Conservation (phyloP, 1,284 basidiomycete genomes). For the Microbotryum lychnidis-dioicae region DNA sequence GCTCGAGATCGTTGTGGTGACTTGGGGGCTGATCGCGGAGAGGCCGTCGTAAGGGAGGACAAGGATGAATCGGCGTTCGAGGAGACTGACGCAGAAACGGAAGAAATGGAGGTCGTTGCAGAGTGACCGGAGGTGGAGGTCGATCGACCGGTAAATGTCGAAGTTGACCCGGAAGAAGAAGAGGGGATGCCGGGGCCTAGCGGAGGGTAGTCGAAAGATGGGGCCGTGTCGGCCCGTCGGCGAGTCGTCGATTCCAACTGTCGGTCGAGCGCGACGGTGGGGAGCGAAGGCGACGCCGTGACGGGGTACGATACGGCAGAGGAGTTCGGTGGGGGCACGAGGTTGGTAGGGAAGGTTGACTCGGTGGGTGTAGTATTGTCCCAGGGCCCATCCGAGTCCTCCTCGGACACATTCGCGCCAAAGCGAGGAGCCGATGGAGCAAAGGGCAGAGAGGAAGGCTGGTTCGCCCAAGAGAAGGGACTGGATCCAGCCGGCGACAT, state of each 20-base stretch:
- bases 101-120: conserved; percentile 3
- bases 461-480: conserved; percentile 6
- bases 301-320: not conserved
- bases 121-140: conserved; percentile 4
- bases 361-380: conserved; percentile 9
- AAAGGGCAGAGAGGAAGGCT: not conserved
- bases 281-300: not conserved
- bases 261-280: not conserved
- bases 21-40: not conserved
- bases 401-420: not conserved
- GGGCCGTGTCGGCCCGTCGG: conserved; percentile 25
- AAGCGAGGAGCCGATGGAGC: not conserved
- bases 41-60: not conserved
- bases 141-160: not conserved
- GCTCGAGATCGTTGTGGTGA: not conserved
- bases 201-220: conserved; percentile 16
- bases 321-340: not conserved
- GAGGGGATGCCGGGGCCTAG: conserved; percentile 13
- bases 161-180: not conserved
- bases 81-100: not conserved
- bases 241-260: conserved; percentile 1
- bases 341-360: conserved; percentile 1
- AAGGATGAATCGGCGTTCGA: not conserved
- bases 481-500: conserved; percentile 17
- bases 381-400: not conserved